Evolutionary conservation across 345 rosid genomes (phyloP).

Genomic region (Eucalyptus marginata): DNA sequence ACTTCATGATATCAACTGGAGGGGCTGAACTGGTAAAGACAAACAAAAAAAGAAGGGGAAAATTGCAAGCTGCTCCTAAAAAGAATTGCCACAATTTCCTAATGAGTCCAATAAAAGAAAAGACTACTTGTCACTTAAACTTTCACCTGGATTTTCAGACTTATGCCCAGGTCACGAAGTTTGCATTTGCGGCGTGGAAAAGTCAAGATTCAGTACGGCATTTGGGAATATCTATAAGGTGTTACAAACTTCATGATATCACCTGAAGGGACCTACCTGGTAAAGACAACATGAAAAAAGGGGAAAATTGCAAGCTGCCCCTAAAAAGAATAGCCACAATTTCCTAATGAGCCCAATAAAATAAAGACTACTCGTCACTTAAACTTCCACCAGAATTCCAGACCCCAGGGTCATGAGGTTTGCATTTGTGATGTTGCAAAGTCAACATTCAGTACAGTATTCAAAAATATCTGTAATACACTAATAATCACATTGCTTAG

Average conservation of each 20-base stretch:
- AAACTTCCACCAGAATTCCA: background rate
- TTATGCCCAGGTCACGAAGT: background rate
- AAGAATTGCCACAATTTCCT: background rate
- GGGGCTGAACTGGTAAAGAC: background rate
- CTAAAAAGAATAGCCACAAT: background rate
- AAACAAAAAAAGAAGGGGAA: background rate
- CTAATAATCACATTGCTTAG: background rate
- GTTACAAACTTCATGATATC: background rate
- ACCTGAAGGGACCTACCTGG: background rate
- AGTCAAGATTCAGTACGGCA: background rate
- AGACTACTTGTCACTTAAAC: background rate
- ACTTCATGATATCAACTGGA: background rate
- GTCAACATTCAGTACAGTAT: background rate
- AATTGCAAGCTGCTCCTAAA: background rate
- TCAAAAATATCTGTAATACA: background rate
- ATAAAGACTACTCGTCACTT: background rate
- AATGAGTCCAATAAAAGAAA: background rate
- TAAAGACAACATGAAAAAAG: background rate
- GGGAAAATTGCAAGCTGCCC: background rate
- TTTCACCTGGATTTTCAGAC: background rate
- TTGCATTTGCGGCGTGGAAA: background rate
- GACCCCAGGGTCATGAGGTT: background rate
- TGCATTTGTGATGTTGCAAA: background rate
- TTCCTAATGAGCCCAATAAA: background rate
- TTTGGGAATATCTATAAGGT: background rate